A percentile compares a stretch with the other conserved stretches of the same genome.
These are phyloP conservation scores for Massariosphaeria phaeospora DNA, from an alignment of 495 filamentous ascomycete species.

Conservation along the genomic window DNA sequence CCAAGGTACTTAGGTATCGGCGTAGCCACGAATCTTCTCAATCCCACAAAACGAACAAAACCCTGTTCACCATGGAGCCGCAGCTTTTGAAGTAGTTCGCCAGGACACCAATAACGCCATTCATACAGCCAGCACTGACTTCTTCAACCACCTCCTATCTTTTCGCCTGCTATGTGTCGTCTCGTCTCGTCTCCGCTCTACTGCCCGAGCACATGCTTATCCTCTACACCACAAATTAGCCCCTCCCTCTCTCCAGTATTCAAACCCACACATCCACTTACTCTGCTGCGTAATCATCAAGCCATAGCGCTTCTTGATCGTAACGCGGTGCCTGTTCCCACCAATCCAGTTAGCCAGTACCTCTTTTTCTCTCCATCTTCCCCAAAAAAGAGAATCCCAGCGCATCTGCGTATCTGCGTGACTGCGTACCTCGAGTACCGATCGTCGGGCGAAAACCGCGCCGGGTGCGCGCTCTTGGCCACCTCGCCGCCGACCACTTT, in stretches of 20 bases:
- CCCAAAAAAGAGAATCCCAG: not conserved
- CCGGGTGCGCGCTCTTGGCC: slow-evolving; percentile 93
- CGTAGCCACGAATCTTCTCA: no score
- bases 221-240: no score
- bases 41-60: no score
- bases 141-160: no score
- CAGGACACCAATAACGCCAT: no score
- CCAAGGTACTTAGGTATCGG: no score
- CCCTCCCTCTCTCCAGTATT: slow-evolving; percentile 7
- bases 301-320: slow-evolving; percentile 85
- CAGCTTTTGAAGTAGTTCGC: no score
- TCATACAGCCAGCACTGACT: no score
- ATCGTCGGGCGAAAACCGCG: slow-evolving; percentile 95
- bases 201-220: no score
- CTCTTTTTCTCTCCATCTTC: slow-evolving; percentile 16
- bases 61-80: no score
- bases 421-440: slow-evolving; percentile 75
- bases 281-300: slow-evolving; percentile 81
- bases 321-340: slow-evolving; percentile 68
- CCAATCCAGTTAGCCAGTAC: not conserved
- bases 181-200: no score
- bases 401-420: not conserved
- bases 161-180: no score
- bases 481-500: slow-evolving; percentile 73
- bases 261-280: slow-evolving; percentile 43